Conservation (phyloP, 1,139 yeast species). For the Suhomyces bribrorum region DNA sequence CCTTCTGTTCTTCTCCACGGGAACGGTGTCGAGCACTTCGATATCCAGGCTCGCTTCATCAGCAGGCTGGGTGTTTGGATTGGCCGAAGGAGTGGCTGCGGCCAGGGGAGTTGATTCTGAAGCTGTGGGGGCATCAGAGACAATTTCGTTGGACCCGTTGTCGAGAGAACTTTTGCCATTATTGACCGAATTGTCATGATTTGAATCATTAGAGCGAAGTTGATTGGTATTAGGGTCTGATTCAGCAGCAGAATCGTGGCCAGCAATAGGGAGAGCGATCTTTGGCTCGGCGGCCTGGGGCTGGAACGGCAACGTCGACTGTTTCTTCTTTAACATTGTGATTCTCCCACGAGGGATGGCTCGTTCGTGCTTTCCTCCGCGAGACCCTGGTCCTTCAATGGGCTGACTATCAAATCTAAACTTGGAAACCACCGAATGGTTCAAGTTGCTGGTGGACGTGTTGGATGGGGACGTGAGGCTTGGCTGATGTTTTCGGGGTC, state of each 20-base stretch:
- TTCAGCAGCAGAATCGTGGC: too few relatives aligned
- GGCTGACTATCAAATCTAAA: conserved; percentile 42
- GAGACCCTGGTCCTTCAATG: conserved; percentile 46
- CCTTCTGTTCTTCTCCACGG: conserved; percentile 1
- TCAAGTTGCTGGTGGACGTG: conserved; percentile 33
- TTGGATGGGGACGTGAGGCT: conserved; percentile 25
- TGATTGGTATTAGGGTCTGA: too few relatives aligned
- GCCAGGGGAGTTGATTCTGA: neutral
- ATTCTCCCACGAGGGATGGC: conserved; percentile 32
- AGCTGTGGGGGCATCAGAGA: too few relatives aligned
- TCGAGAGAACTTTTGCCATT: too few relatives aligned
- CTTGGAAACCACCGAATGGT: conserved; percentile 35
- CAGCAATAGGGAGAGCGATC: too few relatives aligned
- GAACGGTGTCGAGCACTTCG: neutral
- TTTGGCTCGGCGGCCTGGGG: neutral
- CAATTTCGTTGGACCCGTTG: too few relatives aligned
- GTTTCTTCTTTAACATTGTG: conserved; percentile 17
- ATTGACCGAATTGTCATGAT: too few relatives aligned
- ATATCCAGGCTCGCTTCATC: neutral
- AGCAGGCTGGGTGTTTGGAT: neutral
- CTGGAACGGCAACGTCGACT: conserved; percentile 9
- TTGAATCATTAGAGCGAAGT: too few relatives aligned
- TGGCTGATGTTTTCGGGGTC: conserved; percentile 35
- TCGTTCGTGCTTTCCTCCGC: conserved; percentile 37
- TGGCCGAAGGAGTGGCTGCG: too few relatives aligned